Evolutionary conservation across 306 rosid genomes (phyloP).

Genomic region (Delonix regia): DNA sequence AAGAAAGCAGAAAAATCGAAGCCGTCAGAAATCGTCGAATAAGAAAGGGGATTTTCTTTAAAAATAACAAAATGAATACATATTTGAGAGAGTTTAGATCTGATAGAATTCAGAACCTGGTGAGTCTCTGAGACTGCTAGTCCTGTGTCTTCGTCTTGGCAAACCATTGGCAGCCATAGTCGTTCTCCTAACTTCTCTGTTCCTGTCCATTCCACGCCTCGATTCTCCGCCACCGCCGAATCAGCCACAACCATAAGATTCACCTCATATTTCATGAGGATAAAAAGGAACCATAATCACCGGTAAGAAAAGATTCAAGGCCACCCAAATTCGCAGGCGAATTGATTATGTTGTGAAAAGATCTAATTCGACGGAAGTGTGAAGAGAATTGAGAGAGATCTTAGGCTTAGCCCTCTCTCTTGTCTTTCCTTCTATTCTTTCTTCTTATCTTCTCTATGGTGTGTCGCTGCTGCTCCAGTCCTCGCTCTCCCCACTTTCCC

Average conservation of each 20-base stretch:
- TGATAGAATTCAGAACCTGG: conserved; percentile 73
- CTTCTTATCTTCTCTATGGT: conserved; percentile 33
- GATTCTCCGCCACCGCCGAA: conserved; percentile 19
- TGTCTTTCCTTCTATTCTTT: too few species aligned
- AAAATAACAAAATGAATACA: neutral
- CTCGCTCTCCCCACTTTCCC: conserved; percentile 41
- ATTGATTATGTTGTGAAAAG: conserved; percentile 30
- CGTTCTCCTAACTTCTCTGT: conserved; percentile 75
- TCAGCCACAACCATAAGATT: conserved; percentile 44
- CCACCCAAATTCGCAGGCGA: conserved; percentile 17
- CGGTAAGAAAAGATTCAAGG: conserved; percentile 18
- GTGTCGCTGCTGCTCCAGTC: conserved; percentile 31
- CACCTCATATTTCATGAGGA: conserved; percentile 50
- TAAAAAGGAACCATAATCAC: conserved; percentile 46
- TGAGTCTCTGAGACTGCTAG: conserved; percentile 80
- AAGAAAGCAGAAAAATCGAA: neutral
- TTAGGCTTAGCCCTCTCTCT: conserved; percentile 26
- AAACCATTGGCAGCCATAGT: conserved; percentile 48
- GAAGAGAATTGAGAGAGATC: conserved; percentile 46
- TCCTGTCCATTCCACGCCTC: conserved; percentile 77
- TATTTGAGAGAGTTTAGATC: conserved; percentile 55
- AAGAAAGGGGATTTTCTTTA: neutral
- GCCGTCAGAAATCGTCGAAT: conserved; percentile 23
- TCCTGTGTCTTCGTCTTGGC: conserved; percentile 74
- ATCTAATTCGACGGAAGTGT: neutral